These are phyloP conservation scores for Pontederia paniculata DNA, from an alignment of 176 grass and related monocot genomes.

Conservation along the genomic window DNA sequence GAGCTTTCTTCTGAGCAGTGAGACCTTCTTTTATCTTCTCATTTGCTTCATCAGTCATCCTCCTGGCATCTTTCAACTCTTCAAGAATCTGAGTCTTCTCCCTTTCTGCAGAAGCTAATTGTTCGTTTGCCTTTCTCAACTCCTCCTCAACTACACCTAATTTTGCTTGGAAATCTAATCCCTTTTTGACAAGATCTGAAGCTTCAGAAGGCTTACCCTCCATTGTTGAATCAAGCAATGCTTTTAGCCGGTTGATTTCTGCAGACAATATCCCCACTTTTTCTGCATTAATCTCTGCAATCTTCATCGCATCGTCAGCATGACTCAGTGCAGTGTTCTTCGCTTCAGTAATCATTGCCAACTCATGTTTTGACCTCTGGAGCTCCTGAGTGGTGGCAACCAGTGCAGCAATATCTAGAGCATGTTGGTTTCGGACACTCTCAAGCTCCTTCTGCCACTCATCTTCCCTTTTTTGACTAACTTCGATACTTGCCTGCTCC, in stretches of 20 bases:
- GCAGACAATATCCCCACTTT: slow-evolving; percentile 27
- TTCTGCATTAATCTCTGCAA: slow-evolving; percentile 26
- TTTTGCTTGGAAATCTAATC: slow-evolving; percentile 28
- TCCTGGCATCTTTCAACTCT: slow-evolving; percentile 53
- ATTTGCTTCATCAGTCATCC: slow-evolving; percentile 40
- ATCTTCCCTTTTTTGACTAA: slow-evolving; percentile 30
- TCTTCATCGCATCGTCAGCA: slow-evolving; percentile 31
- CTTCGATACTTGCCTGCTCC: slow-evolving; percentile 46
- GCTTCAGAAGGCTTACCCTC: slow-evolving; percentile 35
- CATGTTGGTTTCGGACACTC: slow-evolving; percentile 32
- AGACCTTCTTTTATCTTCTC: slow-evolving; percentile 51
- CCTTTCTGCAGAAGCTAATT: slow-evolving; percentile 45
- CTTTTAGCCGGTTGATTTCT: slow-evolving; percentile 32
- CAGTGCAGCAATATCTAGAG: slow-evolving; percentile 32
- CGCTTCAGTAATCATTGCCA: slow-evolving; percentile 30
- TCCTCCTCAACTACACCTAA: slow-evolving; percentile 38
- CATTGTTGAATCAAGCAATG: slow-evolving; percentile 23
- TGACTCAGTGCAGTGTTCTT: slow-evolving; percentile 27
- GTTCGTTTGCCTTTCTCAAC: slow-evolving; percentile 44
- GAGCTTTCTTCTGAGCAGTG: slow-evolving; percentile 23
- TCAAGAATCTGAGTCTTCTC: slow-evolving; percentile 43
- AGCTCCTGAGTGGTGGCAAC: slow-evolving; percentile 42
- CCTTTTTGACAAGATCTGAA: slow-evolving; percentile 19
- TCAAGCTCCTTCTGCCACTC: slow-evolving; percentile 47
- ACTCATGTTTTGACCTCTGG: slow-evolving; percentile 30